A percentile compares a stretch with the other conserved stretches of the same genome.
Conservation (phyloP, 2,329 filamentous ascomycete species). For the Xylariales sp. region DNA sequence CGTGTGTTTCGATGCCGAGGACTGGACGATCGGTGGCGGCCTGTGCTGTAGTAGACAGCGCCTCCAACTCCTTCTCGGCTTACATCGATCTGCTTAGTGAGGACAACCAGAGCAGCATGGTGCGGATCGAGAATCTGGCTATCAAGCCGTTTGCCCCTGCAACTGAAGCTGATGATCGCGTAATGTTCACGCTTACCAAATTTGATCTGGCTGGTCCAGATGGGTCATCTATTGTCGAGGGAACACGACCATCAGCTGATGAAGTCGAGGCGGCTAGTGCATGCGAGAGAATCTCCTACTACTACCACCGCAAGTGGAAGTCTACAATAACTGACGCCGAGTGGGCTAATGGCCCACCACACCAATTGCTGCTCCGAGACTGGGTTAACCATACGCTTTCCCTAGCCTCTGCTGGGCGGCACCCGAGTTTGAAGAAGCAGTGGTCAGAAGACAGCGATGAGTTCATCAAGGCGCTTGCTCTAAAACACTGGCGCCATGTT, state of each 20-base stretch:
- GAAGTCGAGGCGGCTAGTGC: conserved; percentile 11
- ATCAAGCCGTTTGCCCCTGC: conserved; percentile 10
- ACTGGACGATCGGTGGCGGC: conserved; percentile 1
- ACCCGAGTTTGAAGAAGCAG: conserved; percentile 8
- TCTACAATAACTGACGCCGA: conserved; percentile 14
- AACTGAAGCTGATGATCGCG: conserved; percentile 5
- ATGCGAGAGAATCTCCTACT: conserved; percentile 17
- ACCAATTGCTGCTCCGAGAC: conserved; percentile 13
- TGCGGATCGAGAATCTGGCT: conserved; percentile 13
- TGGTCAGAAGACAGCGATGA: conserved; percentile 16
- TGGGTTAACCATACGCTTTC: conserved; percentile 13
- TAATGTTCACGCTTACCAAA: conserved; percentile 10
- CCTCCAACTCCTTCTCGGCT: conserved; percentile 6
- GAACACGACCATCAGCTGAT: not conserved
- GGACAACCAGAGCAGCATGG: conserved; percentile 9
- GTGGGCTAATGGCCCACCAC: conserved; percentile 12
- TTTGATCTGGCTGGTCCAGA: not conserved
- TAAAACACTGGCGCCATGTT: conserved; percentile 20
- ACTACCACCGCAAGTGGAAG: conserved; percentile 16
- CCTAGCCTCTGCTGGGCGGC: conserved; percentile 11
- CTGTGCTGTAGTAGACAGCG: too few relatives aligned
- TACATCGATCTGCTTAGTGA: conserved; percentile 6
- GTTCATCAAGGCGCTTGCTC: conserved; percentile 19
- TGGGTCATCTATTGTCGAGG: not conserved
- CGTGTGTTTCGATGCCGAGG: conserved; percentile 2